Conservation (phyloP, 345 rosid species). For the Citrus unshiu region DNA sequence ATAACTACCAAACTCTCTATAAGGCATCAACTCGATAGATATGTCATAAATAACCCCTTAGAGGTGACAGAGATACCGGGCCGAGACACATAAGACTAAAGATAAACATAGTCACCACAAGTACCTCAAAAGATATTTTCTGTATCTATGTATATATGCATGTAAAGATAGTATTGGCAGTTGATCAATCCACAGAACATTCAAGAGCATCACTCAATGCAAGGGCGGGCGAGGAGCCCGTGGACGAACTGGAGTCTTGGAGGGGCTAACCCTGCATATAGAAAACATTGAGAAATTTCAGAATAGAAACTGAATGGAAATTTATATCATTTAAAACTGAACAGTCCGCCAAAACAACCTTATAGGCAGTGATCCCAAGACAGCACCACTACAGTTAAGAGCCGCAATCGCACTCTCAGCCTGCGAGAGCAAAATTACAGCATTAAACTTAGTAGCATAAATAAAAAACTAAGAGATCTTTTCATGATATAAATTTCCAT, state of each 20-base stretch:
- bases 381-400: constrained; percentile 81
- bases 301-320: neutral
- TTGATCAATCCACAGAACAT: constrained; percentile 21
- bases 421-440: constrained; percentile 37
- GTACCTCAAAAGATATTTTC: constrained; percentile 32
- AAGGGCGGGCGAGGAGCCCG: constrained; percentile 45
- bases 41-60: constrained; percentile 19
- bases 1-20: constrained; percentile 25
- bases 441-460: neutral
- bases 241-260: constrained; percentile 97
- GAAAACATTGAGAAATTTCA: neutral
- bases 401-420: constrained; percentile 97
- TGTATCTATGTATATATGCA: constrained; percentile 29
- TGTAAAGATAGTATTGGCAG: constrained; percentile 24
- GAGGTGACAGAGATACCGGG: constrained; percentile 33
- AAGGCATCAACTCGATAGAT: constrained; percentile 12
- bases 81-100: constrained; percentile 14
- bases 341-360: constrained; percentile 39
- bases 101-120: constrained; percentile 21
- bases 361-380: constrained; percentile 79
- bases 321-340: neutral
- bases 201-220: constrained; percentile 26
- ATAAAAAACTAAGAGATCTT: neutral
- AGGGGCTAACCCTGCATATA: constrained; percentile 87
- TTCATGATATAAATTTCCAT: neutral